Conservation (phyloP, 163 green algal genomes). For the Scenedesmus sp. region DNA sequence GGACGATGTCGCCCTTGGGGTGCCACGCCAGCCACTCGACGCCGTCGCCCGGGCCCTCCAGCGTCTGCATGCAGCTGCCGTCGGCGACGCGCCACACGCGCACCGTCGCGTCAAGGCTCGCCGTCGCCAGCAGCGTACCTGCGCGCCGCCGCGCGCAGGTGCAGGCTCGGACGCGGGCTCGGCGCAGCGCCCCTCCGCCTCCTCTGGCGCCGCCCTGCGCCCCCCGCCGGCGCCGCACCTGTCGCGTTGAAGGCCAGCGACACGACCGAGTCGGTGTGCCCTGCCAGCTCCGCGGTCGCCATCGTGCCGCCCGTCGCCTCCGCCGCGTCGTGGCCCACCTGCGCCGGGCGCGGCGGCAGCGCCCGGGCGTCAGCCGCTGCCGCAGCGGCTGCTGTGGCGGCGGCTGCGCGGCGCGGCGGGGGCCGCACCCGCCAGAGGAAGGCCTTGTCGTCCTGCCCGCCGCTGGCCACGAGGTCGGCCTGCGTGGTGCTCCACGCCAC, state of each 20-base stretch:
- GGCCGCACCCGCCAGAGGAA: slow-evolving; percentile 76
- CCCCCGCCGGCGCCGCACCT: slow-evolving; percentile 17
- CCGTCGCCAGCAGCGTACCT: slow-evolving; percentile 82
- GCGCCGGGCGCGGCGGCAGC: neutral
- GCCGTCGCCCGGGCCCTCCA: slow-evolving; percentile 89
- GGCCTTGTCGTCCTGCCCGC: slow-evolving; percentile 79
- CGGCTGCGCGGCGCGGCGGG: neutral
- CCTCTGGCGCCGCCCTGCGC: too few relatives aligned
- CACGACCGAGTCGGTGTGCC: slow-evolving; percentile 84
- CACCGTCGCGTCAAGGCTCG: slow-evolving; percentile 83
- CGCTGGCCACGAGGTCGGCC: slow-evolving; percentile 75
- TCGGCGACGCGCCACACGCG: slow-evolving; percentile 79
- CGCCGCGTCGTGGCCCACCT: slow-evolving; percentile 76
- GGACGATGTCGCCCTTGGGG: slow-evolving; percentile 88
- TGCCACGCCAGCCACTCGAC: slow-evolving; percentile 97
- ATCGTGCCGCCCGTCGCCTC: slow-evolving; percentile 67
- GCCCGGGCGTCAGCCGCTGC: neutral
- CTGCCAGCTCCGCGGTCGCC: slow-evolving; percentile 64
- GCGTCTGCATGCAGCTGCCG: slow-evolving; percentile 59
- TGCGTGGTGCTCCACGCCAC: slow-evolving; percentile 76
- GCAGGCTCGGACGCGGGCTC: too few relatives aligned
- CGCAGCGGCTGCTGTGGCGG: neutral
- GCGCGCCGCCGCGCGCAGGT: neutral
- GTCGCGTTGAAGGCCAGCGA: slow-evolving; percentile 77
- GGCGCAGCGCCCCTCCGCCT: too few relatives aligned